Evolutionary conservation across 2,329 filamentous ascomycete genomes (phyloP).

Genomic region (Apiospora pterosperma): DNA sequence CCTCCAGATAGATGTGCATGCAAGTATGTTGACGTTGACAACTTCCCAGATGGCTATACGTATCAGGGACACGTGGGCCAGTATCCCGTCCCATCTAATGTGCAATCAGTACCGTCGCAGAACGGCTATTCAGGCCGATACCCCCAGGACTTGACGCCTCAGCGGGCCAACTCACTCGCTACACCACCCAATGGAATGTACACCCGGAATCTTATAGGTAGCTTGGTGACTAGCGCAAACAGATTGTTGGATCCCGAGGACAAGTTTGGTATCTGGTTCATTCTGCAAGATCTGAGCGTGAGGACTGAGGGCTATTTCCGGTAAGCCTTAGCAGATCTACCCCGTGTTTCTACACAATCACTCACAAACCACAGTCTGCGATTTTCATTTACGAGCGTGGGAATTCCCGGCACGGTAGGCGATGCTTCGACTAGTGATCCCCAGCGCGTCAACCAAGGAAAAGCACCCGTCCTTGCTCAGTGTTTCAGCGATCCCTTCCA

Average conservation of each 20-base stretch:
- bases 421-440: conserved; percentile 33
- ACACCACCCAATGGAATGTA: conserved; percentile 74
- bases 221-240: conserved; percentile 83
- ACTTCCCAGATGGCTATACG: neutral
- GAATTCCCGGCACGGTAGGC: conserved; percentile 39
- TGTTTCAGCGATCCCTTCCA: conserved; percentile 87
- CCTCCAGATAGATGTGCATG: neutral
- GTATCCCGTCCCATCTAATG: neutral
- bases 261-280: conserved; percentile 92
- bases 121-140: conserved; percentile 14
- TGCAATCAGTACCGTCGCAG: conserved; percentile 32
- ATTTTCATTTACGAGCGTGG: conserved; percentile 83
- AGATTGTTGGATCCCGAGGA: conserved; percentile 74
- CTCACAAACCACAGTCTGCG: conserved; percentile 43
- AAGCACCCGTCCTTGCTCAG: conserved; percentile 77
- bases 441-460: conserved; percentile 64
- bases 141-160: conserved; percentile 13
- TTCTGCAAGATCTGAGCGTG: conserved; percentile 91
- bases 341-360: neutral
- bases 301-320: conserved; percentile 88
- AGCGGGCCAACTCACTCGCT: conserved; percentile 25
- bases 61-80: neutral
- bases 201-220: conserved; percentile 91
- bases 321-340: conserved; percentile 44
- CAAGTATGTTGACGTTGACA: neutral